Base-by-base conservation (phyloP, 805 yeast genomes). In the Yamadazyma sp. region DNA sequence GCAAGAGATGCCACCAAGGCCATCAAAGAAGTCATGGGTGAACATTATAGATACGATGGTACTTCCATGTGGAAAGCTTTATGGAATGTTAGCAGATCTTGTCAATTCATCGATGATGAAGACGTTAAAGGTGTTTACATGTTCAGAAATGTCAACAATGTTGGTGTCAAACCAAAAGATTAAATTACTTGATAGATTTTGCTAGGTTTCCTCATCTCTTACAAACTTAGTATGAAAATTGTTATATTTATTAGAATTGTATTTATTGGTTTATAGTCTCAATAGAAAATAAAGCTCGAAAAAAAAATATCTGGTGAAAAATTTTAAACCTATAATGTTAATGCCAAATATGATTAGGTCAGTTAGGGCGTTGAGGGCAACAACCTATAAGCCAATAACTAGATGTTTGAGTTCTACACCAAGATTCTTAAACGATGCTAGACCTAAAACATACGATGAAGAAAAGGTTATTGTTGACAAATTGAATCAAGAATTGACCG, bases 381-480 rank as follows among this genome's bases (percentile, higher is more conserved):
- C 23, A 7, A 20, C 23, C 23, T 20, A 7, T 7, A 10, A 10
- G 23, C 23, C 23, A 23, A n/a, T 8, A 8, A 25, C 14, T 7
- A 33, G 27, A 18, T 23, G 22, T 25, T 30, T 26, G 24, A 27
- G 25, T 15, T 33, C 19, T 11, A 16, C 40, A 3, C 14, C 25
- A 3, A 35, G 35, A 18, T 20, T 30, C 4, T 35, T 41, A 4
- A 33, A 32, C 23, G 42, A 35, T n/a, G 22, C 44, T 23, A 34
- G 47, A 33, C 73, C 73, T 8, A 40, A 53, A 30, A 66, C 78
- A 13, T 83, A 82, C 48, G 89, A 80, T 45, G 88, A 84, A 46
- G 94, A 85, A 52, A 82, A 82, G 55, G 80, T 70, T 24, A 58
- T 77, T 27, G 68, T 85, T 35, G 88, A 82, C 56, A 73, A 74